Conservation (phyloP, 164 flowering plant genomes). For the Berberis thunbergii region DNA sequence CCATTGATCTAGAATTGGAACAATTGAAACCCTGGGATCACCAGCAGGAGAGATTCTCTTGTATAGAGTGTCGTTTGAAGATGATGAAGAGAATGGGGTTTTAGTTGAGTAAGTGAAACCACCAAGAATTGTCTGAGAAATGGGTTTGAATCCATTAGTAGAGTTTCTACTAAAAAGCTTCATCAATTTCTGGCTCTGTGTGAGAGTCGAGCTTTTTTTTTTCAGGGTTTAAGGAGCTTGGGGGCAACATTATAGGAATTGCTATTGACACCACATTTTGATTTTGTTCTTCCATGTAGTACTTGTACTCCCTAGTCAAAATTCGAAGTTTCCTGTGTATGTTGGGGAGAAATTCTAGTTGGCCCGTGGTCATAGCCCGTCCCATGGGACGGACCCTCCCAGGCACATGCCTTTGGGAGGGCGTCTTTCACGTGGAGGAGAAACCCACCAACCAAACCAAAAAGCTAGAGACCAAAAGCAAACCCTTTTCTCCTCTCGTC, state of each 20-base stretch:
- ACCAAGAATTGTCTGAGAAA: not conserved
- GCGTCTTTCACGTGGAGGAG: too few relatives aligned
- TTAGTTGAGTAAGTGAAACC: conserved; percentile 1
- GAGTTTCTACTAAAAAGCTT: not conserved
- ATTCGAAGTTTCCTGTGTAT: too few relatives aligned
- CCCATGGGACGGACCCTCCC: too few relatives aligned
- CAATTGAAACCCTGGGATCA: conserved; percentile 20
- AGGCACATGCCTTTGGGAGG: too few relatives aligned
- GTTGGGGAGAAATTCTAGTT: too few relatives aligned
- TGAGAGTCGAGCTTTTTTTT: not conserved
- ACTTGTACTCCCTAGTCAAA: too few relatives aligned
- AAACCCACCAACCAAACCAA: too few relatives aligned
- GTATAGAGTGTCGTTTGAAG: conserved; percentile 12
- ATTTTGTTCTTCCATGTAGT: too few relatives aligned
- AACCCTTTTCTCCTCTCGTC: too few relatives aligned
- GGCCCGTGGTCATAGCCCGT: too few relatives aligned
- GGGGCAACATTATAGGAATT: not conserved
- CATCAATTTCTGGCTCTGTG: not conserved
- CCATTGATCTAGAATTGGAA: conserved; percentile 37
- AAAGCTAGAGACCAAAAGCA: too few relatives aligned
- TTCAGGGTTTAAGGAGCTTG: not conserved
- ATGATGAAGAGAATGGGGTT: not conserved
- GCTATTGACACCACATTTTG: too few relatives aligned
- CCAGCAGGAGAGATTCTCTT: conserved; percentile 21
- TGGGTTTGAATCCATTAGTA: not conserved